Conservation (phyloP, 495 filamentous ascomycete genomes). For the Jackrogersella minutella region DNA sequence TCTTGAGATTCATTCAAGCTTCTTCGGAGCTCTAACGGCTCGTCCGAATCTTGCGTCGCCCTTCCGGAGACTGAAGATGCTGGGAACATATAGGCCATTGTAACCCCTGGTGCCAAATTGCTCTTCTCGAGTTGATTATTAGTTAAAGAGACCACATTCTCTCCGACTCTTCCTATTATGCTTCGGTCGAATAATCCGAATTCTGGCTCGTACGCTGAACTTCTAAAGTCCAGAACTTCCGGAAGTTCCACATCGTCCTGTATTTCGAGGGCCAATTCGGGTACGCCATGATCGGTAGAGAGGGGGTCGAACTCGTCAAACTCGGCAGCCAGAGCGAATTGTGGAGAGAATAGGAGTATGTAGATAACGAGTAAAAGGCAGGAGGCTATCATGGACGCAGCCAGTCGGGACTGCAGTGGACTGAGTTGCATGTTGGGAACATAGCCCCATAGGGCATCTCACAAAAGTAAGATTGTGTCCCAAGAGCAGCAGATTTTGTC, state of each 20-base stretch:
- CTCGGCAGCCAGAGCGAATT: slow-evolving; percentile 68
- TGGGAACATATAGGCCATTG: slow-evolving; percentile 50
- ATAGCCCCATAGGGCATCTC: slow-evolving; percentile 50
- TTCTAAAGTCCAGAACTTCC: slow-evolving; percentile 26
- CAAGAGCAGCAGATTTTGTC: slow-evolving; percentile 14
- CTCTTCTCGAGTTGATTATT: slow-evolving; percentile 68
- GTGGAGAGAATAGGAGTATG: slow-evolving; percentile 60
- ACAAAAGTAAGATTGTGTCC: slow-evolving; percentile 22
- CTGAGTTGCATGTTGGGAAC: slow-evolving; percentile 65
- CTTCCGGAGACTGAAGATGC: slow-evolving; percentile 38
- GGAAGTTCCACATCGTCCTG: slow-evolving; percentile 39
- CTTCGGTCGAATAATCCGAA: slow-evolving; percentile 66
- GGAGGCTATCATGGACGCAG: slow-evolving; percentile 67
- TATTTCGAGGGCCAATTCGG: slow-evolving; percentile 37
- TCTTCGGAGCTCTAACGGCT: slow-evolving; percentile 30
- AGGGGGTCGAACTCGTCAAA: slow-evolving; percentile 54
- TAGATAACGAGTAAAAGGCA: slow-evolving; percentile 64
- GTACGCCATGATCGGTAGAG: slow-evolving; percentile 44
- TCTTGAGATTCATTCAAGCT: slow-evolving; percentile 30
- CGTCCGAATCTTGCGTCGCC: slow-evolving; percentile 16
- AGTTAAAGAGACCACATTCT: slow-evolving; percentile 56
- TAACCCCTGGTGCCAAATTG: slow-evolving; percentile 66
- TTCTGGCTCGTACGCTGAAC: slow-evolving; percentile 62
- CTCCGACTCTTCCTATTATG: slow-evolving; percentile 67
- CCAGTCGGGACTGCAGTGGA: slow-evolving; percentile 73